phyloP scores from a whole-genome alignment of 768 basidiomycete genomes.

The Tricholoma terreum region DNA sequence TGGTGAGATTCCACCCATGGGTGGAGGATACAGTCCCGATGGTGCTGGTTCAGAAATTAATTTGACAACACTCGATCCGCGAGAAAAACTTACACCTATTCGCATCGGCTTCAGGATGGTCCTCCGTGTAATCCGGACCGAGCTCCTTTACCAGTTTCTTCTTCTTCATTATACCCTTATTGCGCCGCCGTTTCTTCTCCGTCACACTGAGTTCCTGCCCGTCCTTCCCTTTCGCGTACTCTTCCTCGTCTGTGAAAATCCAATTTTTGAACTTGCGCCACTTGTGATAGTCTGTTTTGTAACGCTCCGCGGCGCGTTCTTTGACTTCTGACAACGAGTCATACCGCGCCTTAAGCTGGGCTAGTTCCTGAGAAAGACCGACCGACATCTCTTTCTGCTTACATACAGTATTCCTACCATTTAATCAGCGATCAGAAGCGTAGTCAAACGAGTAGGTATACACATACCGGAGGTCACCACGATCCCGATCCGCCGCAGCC shows the following conservation, averaged over 20 bases:
- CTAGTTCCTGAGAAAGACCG: conserved; percentile 24
- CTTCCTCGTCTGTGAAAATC: conserved; percentile 34
- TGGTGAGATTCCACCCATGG: conserved; percentile 1
- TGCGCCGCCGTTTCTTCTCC: conserved; percentile 25
- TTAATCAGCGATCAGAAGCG: background rate
- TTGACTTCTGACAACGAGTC: conserved; percentile 43
- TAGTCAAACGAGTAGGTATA: background rate
- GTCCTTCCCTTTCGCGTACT: conserved; percentile 25
- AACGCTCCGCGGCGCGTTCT: conserved; percentile 43
- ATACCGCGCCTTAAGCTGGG: conserved; percentile 38
- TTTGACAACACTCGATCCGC: background rate
- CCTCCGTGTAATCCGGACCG: conserved; percentile 12
- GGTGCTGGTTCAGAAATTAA: background rate
- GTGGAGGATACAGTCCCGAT: conserved; percentile 1
- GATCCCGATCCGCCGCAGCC: background rate
- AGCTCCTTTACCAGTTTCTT: conserved; percentile 22
- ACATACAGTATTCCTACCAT: conserved; percentile 2
- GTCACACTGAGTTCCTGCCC: conserved; percentile 23
- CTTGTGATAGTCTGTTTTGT: conserved; percentile 50
- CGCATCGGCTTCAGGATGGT: conserved; percentile 2
- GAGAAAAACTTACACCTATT: background rate
- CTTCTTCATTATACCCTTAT: conserved; percentile 18
- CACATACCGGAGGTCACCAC: conserved; percentile 9
- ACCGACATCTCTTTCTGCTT: conserved; percentile 5
- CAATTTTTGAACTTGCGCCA: conserved; percentile 47